Evolutionary conservation across 2,329 filamentous ascomycete genomes (phyloP).

Genomic region (Colletotrichum euphorbiae): DNA sequence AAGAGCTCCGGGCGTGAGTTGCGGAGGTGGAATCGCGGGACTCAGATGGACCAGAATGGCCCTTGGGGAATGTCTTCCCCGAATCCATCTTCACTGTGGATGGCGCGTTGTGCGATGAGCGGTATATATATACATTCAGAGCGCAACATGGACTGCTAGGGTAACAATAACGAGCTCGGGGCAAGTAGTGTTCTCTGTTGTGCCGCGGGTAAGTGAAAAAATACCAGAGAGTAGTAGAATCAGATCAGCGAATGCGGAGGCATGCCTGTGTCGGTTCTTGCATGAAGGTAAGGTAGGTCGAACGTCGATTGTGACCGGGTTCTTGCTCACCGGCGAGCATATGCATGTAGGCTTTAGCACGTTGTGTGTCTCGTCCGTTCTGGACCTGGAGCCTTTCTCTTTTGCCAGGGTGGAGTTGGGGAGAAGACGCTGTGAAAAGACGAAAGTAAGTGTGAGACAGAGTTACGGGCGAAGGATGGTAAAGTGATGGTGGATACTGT

Average conservation of each 20-base stretch:
- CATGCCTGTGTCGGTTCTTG: slow-evolving; percentile 33
- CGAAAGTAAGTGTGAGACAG: neutral
- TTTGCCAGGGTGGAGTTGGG: slow-evolving; percentile 25
- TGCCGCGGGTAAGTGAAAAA: slow-evolving; percentile 13
- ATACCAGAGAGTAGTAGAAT: slow-evolving; percentile 9
- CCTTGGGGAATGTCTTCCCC: slow-evolving; percentile 17
- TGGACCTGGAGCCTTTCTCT: slow-evolving; percentile 23
- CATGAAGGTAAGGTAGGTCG: slow-evolving; percentile 11
- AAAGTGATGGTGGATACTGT: slow-evolving; percentile 24
- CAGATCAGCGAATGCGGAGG: slow-evolving; percentile 36
- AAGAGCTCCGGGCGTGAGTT: slow-evolving; percentile 13
- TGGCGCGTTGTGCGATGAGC: slow-evolving; percentile 22
- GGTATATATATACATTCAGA: slow-evolving; percentile 18
- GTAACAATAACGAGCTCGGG: slow-evolving; percentile 24
- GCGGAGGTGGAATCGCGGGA: slow-evolving; percentile 8
- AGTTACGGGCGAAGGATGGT: slow-evolving; percentile 12
- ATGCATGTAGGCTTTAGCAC: slow-evolving; percentile 33
- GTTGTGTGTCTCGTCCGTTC: slow-evolving; percentile 24
- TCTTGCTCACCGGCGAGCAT: slow-evolving; percentile 26
- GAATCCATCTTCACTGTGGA: slow-evolving; percentile 32
- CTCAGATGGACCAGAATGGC: slow-evolving; percentile 30
- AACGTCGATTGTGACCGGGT: slow-evolving; percentile 19
- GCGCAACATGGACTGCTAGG: slow-evolving; percentile 18
- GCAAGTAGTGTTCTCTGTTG: slow-evolving; percentile 24
- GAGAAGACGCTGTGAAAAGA: neutral